Percentiles rank a stretch among this genome's conserved stretches.
Evolutionary conservation across 164 flowering plant genomes (phyloP).

Genomic region (Piper betle): DNA sequence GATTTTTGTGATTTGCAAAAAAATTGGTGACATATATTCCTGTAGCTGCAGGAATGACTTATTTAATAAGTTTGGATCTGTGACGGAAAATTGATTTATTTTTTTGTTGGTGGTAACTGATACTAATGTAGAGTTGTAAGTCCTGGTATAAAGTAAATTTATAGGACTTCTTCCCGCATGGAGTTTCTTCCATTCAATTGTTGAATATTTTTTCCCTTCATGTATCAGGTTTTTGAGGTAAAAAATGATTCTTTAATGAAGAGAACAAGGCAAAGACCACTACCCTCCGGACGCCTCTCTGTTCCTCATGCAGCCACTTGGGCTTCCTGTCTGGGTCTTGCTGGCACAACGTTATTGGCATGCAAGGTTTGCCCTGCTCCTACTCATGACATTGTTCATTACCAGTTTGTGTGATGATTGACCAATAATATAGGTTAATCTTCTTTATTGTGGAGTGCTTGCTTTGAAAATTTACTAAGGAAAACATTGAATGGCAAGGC

Average conservation of each 20-base stretch:
- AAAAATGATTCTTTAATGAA: slow-evolving; percentile 91
- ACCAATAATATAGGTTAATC: neutral
- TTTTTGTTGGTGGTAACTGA: no score
- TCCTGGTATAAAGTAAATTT: no score
- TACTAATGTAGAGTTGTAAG: no score
- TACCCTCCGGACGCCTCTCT: slow-evolving; percentile 79
- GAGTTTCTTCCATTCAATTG: no score
- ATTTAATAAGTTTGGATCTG: no score
- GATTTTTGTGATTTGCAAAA: no score
- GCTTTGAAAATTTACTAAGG: slow-evolving; percentile 9
- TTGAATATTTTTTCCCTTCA: neutral
- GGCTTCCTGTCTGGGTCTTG: slow-evolving; percentile 66
- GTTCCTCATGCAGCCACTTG: slow-evolving; percentile 66
- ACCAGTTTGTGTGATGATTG: neutral
- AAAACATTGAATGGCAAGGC: slow-evolving; percentile 37
- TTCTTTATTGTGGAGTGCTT: neutral
- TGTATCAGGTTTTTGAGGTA: slow-evolving; percentile 64
- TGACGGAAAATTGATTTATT: no score
- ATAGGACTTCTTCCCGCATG: no score
- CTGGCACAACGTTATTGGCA: slow-evolving; percentile 73
- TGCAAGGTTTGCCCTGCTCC: slow-evolving; percentile 46
- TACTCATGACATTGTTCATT: neutral
- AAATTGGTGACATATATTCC: no score
- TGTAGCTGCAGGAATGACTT: no score
- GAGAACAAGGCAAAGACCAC: slow-evolving; percentile 77